phyloP scores from a whole-genome alignment of 2,329 filamentous ascomycete species.

The Colletotrichum higginsianum region DNA sequence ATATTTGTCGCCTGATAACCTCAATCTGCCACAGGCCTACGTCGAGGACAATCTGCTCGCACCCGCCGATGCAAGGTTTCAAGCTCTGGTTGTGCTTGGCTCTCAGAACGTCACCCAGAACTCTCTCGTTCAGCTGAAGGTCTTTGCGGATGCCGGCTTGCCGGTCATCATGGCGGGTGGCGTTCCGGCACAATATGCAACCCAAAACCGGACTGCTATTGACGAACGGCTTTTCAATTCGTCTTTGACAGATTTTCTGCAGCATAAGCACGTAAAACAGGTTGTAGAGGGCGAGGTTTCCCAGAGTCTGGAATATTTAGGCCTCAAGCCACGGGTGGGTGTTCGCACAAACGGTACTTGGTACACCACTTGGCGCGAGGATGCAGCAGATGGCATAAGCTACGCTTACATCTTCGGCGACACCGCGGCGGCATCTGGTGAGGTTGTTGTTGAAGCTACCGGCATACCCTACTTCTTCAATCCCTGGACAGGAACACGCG shows the following conservation, averaged over 20 bases:
- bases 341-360: conserved; percentile 17
- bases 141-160: conserved; percentile 55
- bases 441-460: conserved; percentile 1
- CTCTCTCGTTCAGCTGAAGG: conserved; percentile 51
- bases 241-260: neutral
- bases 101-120: conserved; percentile 54
- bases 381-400: neutral
- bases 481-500: conserved; percentile 23
- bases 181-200: neutral
- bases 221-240: neutral
- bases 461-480: conserved; percentile 23
- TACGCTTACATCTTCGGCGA: conserved; percentile 32
- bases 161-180: conserved; percentile 56
- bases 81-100: conserved; percentile 56
- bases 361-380: conserved; percentile 32
- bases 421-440: neutral
- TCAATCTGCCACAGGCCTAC: conserved; percentile 54
- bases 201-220: neutral
- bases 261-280: conserved; percentile 7
- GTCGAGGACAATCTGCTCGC: conserved; percentile 56
- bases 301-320: conserved; percentile 4
- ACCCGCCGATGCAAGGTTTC: conserved; percentile 56
- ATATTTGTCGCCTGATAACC: conserved; percentile 62
- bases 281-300: conserved; percentile 15
- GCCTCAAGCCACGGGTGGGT: conserved; percentile 15